These are phyloP conservation scores for Vanilla planifolia DNA, from an alignment of 106 monocot species.

Conservation along the genomic window DNA sequence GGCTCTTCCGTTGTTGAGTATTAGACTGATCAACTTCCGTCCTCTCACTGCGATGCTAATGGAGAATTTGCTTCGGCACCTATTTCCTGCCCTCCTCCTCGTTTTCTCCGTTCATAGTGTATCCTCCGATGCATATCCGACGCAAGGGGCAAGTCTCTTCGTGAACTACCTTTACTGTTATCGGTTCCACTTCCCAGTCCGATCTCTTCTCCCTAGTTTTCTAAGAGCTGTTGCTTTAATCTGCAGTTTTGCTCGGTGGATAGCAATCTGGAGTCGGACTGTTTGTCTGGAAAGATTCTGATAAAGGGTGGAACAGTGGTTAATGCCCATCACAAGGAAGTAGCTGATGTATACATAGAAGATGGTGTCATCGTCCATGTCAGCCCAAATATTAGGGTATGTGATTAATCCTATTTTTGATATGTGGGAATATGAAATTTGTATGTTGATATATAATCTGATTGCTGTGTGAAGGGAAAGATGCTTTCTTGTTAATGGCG, in stretches of 20 bases:
- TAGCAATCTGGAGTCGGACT: constrained; percentile 5
- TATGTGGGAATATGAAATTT: background rate
- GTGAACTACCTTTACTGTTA: background rate
- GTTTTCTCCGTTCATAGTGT: background rate
- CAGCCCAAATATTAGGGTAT: constrained; percentile 61
- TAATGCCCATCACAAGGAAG: constrained; percentile 84
- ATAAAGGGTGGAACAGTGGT: constrained; percentile 96
- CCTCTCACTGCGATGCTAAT: background rate
- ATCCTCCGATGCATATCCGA: constrained; percentile 2
- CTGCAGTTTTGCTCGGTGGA: constrained; percentile 40
- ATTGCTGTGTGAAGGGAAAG: background rate
- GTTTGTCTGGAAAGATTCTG: constrained; percentile 48
- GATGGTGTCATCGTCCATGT: constrained; percentile 74
- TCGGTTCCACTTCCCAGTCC: background rate
- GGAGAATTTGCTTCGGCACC: background rate
- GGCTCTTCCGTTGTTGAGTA: too few relatives aligned
- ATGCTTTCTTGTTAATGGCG: background rate
- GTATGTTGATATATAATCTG: background rate
- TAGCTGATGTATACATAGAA: constrained; percentile 90
- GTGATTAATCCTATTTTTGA: background rate
- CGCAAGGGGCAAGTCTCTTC: background rate
- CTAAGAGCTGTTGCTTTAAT: background rate
- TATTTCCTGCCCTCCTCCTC: background rate
- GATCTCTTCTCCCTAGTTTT: background rate
- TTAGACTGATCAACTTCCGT: too few relatives aligned